A percentile compares a stretch with the other conserved stretches of the same genome.
phyloP scores from a whole-genome alignment of 306 rosid species.

The Trifolium dubium region DNA sequence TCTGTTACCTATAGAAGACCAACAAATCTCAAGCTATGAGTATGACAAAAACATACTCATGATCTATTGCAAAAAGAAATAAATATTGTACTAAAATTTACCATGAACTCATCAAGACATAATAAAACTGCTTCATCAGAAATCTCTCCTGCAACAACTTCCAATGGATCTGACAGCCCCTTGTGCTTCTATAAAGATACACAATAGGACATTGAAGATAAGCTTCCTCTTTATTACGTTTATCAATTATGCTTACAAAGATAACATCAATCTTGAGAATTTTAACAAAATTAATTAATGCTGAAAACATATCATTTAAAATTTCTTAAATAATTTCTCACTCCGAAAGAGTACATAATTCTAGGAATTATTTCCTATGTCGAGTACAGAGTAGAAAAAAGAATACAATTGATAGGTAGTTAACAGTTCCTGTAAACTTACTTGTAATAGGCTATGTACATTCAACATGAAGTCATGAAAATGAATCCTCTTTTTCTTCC shows the following conservation, averaged over 20 bases:
- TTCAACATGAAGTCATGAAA: slow-evolving; percentile 96
- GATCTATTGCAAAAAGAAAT: slow-evolving; percentile 24
- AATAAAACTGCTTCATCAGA: slow-evolving; percentile 84
- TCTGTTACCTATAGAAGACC: slow-evolving; percentile 74
- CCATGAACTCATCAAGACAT: slow-evolving; percentile 99
- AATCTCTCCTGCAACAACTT: slow-evolving; percentile 88
- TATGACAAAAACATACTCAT: too few species aligned
- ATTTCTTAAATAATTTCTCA: slow-evolving; percentile 20
- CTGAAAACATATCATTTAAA: slow-evolving; percentile 26
- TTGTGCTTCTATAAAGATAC: slow-evolving; percentile 71
- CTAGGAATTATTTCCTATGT: not conserved
- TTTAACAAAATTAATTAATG: slow-evolving; percentile 25
- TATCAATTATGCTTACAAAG: slow-evolving; percentile 30
- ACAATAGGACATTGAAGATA: slow-evolving; percentile 31
- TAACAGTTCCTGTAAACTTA: slow-evolving; percentile 49
- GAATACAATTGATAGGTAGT: slow-evolving; percentile 19
- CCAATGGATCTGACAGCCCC: slow-evolving; percentile 96
- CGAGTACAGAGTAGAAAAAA: not conserved
- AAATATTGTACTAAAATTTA: slow-evolving; percentile 32
- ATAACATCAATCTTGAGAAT: slow-evolving; percentile 20
- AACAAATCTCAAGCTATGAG: slow-evolving; percentile 36
- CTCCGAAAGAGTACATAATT: slow-evolving; percentile 21
- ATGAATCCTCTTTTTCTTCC: slow-evolving; percentile 96
- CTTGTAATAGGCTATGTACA: slow-evolving; percentile 90
- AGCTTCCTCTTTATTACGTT: slow-evolving; percentile 26